These are phyloP conservation scores for Coemansia sp. DNA, from an alignment of 192 early-diverging fungal species.

Conservation along the genomic window DNA sequence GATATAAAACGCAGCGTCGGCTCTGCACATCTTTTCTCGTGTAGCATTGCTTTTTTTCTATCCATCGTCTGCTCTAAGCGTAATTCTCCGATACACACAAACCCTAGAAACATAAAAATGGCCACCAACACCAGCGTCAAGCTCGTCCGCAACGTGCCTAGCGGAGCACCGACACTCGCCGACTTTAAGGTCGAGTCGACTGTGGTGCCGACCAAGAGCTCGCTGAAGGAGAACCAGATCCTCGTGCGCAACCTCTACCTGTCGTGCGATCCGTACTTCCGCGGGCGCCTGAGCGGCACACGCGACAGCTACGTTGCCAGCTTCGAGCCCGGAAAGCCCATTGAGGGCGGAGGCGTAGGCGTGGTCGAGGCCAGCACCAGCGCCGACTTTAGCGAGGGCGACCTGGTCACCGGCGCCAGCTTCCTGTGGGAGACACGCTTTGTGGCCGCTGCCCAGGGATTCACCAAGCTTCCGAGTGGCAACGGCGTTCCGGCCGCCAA, in stretches of 20 bases:
- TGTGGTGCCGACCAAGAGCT: slow-evolving; percentile 3
- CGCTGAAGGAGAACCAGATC: slow-evolving; percentile 4
- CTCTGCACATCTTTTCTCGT: too few species aligned
- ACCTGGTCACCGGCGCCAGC: slow-evolving; percentile 56
- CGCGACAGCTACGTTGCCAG: slow-evolving; percentile 12
- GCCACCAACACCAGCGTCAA: slow-evolving; percentile 12
- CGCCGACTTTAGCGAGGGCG: slow-evolving; percentile 57
- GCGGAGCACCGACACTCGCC: slow-evolving; percentile 15
- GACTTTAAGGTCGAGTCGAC: slow-evolving; percentile 24
- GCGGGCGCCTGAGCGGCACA: slow-evolving; percentile 5
- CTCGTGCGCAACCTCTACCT: slow-evolving; percentile 12
- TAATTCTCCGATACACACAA: too few species aligned
- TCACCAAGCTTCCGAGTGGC: slow-evolving; percentile 13
- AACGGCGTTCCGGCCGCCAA: slow-evolving; percentile 52
- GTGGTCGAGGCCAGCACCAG: slow-evolving; percentile 64
- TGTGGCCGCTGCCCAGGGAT: background rate
- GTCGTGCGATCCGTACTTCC: slow-evolving; percentile 11
- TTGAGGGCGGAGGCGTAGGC: slow-evolving; percentile 60
- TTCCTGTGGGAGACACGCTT: slow-evolving; percentile 57
- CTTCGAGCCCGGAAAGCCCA: slow-evolving; percentile 40
- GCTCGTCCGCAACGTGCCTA: slow-evolving; percentile 10
- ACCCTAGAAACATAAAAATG: too few species aligned
- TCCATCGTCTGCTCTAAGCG: too few species aligned
- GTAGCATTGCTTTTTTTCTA: too few species aligned
- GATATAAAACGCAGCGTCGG: too few species aligned